These are phyloP conservation scores for Coemansia sp. DNA, from an alignment of 192 early-diverging fungal genomes.

Conservation along the genomic window DNA sequence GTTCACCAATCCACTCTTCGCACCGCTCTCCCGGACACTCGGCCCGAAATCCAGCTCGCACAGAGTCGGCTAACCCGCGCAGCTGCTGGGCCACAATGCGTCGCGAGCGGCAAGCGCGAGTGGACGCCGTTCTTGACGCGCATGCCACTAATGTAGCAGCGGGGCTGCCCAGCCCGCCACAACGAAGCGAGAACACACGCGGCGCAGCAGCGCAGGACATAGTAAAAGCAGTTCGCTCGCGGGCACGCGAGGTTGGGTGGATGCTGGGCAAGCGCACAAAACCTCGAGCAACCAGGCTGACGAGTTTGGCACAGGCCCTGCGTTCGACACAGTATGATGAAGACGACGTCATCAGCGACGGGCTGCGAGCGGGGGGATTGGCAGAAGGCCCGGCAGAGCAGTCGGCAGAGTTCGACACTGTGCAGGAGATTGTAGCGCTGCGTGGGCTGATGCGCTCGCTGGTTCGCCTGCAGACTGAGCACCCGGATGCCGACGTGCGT, in stretches of 20 bases:
- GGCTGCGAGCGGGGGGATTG: constrained; percentile 2
- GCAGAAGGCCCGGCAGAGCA: constrained; percentile 16
- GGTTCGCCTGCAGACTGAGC: constrained; percentile 38
- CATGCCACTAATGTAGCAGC: constrained; percentile 10
- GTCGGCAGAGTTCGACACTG: constrained; percentile 37
- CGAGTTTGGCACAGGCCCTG: constrained; percentile 30
- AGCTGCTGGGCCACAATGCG: constrained; percentile 33
- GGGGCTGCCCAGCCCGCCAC: background rate
- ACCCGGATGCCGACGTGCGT: constrained; percentile 30
- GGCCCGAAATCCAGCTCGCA: constrained; percentile 14
- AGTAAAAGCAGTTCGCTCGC: constrained; percentile 23
- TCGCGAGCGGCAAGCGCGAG: constrained; percentile 32
- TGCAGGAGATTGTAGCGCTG: constrained; percentile 39
- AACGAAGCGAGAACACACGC: constrained; percentile 2
- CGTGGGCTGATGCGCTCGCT: constrained; percentile 30
- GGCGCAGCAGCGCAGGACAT: constrained; percentile 11
- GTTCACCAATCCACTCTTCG: background rate
- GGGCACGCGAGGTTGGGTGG: constrained; percentile 43
- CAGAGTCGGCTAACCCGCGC: background rate
- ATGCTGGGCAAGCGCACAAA: constrained; percentile 34
- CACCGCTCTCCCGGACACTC: constrained; percentile 38
- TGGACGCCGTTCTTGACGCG: constrained; percentile 28
- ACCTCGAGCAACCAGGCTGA: constrained; percentile 14
- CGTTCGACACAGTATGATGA: constrained; percentile 38
- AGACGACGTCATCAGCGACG: constrained; percentile 36